Conservation (phyloP, 768 basidiomycete species). For the Podaxis mareebaensis region DNA sequence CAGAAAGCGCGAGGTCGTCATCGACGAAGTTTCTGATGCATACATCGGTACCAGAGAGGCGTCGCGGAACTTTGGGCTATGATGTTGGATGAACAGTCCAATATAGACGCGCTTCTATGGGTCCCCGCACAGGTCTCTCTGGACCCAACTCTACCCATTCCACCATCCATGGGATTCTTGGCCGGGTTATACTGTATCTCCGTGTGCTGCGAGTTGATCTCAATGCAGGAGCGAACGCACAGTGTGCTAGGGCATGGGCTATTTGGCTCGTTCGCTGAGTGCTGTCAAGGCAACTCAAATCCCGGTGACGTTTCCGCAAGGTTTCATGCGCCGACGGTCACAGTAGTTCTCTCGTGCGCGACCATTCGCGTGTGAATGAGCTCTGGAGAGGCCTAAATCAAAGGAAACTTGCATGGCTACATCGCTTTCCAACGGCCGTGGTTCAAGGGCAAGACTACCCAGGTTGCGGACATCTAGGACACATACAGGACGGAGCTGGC, state of each 20-base stretch:
- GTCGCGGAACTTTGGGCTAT: constrained; percentile 3
- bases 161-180: constrained; percentile 10
- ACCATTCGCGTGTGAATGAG: background rate
- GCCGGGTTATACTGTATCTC: constrained; percentile 1
- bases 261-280: constrained; percentile 8
- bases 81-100: background rate
- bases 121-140: constrained; percentile 4
- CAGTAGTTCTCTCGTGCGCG: background rate
- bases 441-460: constrained; percentile 2
- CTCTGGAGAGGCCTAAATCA: constrained; percentile 10
- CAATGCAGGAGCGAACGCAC: background rate
- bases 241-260: constrained; percentile 10
- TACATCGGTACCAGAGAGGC: constrained; percentile 5
- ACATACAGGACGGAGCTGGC: constrained; percentile 2
- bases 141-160: constrained; percentile 3
- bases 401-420: constrained; percentile 17
- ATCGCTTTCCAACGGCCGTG: background rate
- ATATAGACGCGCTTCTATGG: constrained; percentile 4
- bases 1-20: constrained; percentile 13
- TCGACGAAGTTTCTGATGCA: constrained; percentile 9
- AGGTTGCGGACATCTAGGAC: background rate
- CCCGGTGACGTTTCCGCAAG: constrained; percentile 13
- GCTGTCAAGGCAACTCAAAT: background rate
- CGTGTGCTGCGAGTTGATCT: constrained; percentile 4
- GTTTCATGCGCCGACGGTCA: constrained; percentile 13